A percentile compares a stretch with the other conserved stretches of the same genome.
These are phyloP conservation scores for Poronia punctata DNA, from an alignment of 495 filamentous ascomycete species.

Conservation along the genomic window DNA sequence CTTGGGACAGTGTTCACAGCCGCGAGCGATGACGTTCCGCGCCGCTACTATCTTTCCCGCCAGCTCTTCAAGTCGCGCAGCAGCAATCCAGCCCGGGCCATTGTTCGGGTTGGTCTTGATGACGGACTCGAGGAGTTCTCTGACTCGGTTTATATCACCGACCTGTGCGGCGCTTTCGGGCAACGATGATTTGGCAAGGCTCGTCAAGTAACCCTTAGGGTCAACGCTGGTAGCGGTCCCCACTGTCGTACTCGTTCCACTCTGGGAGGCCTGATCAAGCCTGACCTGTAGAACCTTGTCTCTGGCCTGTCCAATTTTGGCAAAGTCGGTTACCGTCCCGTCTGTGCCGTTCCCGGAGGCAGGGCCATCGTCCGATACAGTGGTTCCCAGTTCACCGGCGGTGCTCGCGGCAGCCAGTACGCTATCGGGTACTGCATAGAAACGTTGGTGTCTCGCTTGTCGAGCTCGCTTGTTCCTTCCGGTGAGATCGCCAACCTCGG, in stretches of 20 bases:
- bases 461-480: slow-evolving; percentile 83
- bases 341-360: slow-evolving; percentile 46
- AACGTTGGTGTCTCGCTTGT: slow-evolving; percentile 73
- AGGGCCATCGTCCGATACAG: slow-evolving; percentile 69
- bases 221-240: slow-evolving; percentile 91
- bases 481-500: slow-evolving; percentile 93
- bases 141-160: slow-evolving; percentile 92
- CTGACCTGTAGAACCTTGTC: slow-evolving; percentile 88
- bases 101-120: slow-evolving; percentile 94
- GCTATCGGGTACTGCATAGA: slow-evolving; percentile 96
- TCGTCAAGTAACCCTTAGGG: slow-evolving; percentile 91
- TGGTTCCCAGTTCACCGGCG: slow-evolving; percentile 73
- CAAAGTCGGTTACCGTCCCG: slow-evolving; percentile 94
- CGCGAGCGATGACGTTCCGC: slow-evolving; percentile 73
- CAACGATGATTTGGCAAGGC: slow-evolving; percentile 68
- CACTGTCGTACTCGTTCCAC: slow-evolving; percentile 57
- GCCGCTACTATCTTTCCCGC: slow-evolving; percentile 87
- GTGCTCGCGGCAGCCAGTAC: slow-evolving; percentile 83
- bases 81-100: slow-evolving; percentile 93
- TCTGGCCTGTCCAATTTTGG: slow-evolving; percentile 91
- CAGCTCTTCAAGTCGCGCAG: slow-evolving; percentile 84
- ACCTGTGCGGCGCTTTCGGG: slow-evolving; percentile 75
- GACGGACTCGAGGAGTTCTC: slow-evolving; percentile 86
- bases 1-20: slow-evolving; percentile 84
- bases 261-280: slow-evolving; percentile 80